These are phyloP conservation scores for Lasiosphaeriaceae sp. DNA, from an alignment of 495 filamentous ascomycete species.

Conservation along the genomic window DNA sequence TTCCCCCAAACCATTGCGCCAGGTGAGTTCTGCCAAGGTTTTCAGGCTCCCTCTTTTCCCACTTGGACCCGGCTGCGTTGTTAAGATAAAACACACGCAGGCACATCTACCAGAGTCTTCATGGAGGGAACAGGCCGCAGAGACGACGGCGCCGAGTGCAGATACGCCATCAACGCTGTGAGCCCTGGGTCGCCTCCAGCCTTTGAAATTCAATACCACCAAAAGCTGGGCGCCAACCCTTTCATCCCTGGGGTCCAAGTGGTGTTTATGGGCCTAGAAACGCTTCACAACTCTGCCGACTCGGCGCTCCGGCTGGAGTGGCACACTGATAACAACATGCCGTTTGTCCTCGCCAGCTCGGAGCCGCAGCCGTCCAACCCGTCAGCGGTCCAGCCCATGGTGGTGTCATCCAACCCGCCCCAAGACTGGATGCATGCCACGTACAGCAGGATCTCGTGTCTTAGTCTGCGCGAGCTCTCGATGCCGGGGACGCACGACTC, in stretches of 20 bases:
- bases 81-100: too few relatives aligned
- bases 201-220: slow-evolving; percentile 2
- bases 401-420: neutral
- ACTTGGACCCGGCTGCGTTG: too few relatives aligned
- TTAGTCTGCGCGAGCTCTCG: neutral
- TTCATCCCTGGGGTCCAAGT: neutral
- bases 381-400: neutral
- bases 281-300: neutral
- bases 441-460: neutral
- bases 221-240: neutral
- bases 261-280: neutral
- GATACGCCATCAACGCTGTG: neutral
- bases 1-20: neutral
- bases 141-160: neutral
- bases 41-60: too few relatives aligned
- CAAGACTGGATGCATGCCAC: neutral
- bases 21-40: too few relatives aligned
- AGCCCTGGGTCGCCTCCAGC: neutral
- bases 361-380: neutral
- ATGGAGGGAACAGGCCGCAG: neutral
- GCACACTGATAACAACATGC: slow-evolving; percentile 1
- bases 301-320: neutral
- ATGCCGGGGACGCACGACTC: neutral
- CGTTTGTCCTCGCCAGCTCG: neutral
- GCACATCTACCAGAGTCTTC: neutral